phyloP scores from a whole-genome alignment of 2,329 filamentous ascomycete genomes.

The Huntiella bhutanensis region DNA sequence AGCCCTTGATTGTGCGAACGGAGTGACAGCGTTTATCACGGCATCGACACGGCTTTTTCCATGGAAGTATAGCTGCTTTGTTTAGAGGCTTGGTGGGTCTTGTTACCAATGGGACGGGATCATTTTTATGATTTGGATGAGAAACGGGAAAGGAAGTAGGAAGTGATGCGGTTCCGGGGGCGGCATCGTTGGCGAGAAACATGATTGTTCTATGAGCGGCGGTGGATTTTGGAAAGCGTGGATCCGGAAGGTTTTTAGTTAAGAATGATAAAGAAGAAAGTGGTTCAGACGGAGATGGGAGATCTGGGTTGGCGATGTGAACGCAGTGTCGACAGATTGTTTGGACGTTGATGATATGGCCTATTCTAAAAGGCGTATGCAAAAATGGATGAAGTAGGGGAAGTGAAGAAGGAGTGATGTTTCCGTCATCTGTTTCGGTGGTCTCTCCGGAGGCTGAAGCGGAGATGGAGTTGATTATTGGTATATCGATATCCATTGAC shows the following conservation, averaged over 20 bases:
- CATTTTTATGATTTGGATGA: not conserved
- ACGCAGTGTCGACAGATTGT: too few species aligned
- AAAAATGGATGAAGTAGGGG: too few species aligned
- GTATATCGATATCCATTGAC: too few species aligned
- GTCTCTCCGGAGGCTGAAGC: too few species aligned
- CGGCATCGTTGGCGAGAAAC: not conserved
- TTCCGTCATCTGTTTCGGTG: too few species aligned
- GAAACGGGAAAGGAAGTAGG: not conserved
- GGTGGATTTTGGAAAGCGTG: not conserved
- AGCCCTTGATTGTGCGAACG: not conserved
- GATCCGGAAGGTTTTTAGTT: not conserved
- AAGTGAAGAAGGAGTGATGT: too few species aligned
- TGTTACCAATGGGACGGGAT: not conserved
- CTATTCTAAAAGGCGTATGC: too few species aligned
- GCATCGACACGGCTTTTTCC: constrained; percentile 2
- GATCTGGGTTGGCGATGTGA: too few species aligned
- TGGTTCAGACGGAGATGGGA: not conserved
- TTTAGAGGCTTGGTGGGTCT: not conserved
- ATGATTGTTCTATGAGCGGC: not conserved
- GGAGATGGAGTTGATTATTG: too few species aligned
- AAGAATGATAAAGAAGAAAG: too few species aligned
- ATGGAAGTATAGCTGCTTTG: not conserved
- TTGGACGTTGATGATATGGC: too few species aligned
- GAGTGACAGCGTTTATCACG: not conserved
- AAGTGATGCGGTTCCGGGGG: not conserved